phyloP scores from a whole-genome alignment of 2,329 filamentous ascomycete genomes.

The Leptographium flavum region DNA sequence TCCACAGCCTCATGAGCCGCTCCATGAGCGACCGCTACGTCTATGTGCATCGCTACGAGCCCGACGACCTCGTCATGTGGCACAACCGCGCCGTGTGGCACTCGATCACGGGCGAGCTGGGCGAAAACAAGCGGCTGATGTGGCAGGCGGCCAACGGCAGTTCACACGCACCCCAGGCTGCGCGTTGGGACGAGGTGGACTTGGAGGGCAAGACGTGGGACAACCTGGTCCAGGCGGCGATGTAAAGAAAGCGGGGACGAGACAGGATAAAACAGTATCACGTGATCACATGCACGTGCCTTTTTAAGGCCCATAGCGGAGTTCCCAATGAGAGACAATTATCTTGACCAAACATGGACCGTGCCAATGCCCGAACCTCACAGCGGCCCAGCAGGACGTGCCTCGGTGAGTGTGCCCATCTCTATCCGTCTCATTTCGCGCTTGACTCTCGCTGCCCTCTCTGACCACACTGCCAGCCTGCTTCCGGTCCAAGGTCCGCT shows the following conservation, averaged over 20 bases:
- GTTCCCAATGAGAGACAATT: no score
- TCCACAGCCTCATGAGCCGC: neutral
- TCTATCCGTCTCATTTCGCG: no score
- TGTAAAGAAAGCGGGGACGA: no score
- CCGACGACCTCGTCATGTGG: constrained; percentile 2
- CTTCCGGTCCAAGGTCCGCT: neutral
- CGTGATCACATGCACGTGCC: no score
- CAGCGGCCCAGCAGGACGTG: no score
- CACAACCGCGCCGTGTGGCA: constrained; percentile 5
- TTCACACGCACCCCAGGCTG: neutral
- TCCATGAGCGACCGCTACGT: neutral
- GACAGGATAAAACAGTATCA: neutral
- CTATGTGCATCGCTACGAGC: constrained; percentile 2
- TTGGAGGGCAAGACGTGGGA: neutral
- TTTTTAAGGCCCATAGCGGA: no score
- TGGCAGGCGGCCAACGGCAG: constrained; percentile 3
- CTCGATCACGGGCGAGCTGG: constrained; percentile 3
- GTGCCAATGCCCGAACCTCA: no score
- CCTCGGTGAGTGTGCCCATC: no score
- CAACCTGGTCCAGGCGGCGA: no score
- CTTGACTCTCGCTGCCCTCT: neutral
- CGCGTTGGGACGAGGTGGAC: constrained; percentile 3
- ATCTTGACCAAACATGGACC: no score
- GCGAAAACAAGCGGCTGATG: constrained; percentile 1
- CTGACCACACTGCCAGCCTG: neutral